These are phyloP conservation scores for Clonostachys solani DNA, from an alignment of 2,329 filamentous ascomycete genomes.

Conservation along the genomic window DNA sequence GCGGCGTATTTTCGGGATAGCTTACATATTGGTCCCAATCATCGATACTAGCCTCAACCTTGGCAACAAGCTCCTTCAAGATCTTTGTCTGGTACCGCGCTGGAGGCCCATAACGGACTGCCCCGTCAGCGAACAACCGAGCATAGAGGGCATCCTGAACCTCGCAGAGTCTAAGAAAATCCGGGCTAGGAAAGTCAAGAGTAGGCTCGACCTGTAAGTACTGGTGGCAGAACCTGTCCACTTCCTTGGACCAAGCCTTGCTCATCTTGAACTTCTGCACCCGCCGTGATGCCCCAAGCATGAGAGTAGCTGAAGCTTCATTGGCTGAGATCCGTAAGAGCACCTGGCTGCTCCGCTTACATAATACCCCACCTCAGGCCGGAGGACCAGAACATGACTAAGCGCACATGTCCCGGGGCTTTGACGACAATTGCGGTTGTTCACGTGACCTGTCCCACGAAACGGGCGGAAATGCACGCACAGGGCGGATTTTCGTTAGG, in stretches of 20 bases:
- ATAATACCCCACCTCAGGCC: too few relatives aligned
- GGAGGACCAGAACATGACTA: too few relatives aligned
- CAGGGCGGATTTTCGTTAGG: slow-evolving; percentile 26
- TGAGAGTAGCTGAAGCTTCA: too few relatives aligned
- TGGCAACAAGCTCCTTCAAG: slow-evolving; percentile 67
- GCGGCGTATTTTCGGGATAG: slow-evolving; percentile 6
- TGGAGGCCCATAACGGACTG: slow-evolving; percentile 55
- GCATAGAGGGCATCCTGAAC: slow-evolving; percentile 65
- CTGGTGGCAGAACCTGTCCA: slow-evolving; percentile 62
- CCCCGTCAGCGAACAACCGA: slow-evolving; percentile 59
- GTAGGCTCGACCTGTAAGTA: slow-evolving; percentile 71
- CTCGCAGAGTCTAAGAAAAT: slow-evolving; percentile 51
- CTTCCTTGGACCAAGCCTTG: slow-evolving; percentile 7
- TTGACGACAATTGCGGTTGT: too few relatives aligned
- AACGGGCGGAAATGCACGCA: not conserved
- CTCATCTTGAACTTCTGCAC: not conserved
- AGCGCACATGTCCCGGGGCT: too few relatives aligned
- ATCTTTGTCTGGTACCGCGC: slow-evolving; percentile 66
- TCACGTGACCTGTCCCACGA: too few relatives aligned
- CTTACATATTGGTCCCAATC: slow-evolving; percentile 88
- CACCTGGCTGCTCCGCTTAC: too few relatives aligned
- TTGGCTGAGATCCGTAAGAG: too few relatives aligned
- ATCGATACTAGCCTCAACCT: slow-evolving; percentile 69
- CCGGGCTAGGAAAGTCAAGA: slow-evolving; percentile 58
- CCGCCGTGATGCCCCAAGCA: too few relatives aligned